Evolutionary conservation across 75 land plant genomes (phyloP), one percentile per base, ranked within the genome.

Genomic region (Azolla pinnata): DNA sequence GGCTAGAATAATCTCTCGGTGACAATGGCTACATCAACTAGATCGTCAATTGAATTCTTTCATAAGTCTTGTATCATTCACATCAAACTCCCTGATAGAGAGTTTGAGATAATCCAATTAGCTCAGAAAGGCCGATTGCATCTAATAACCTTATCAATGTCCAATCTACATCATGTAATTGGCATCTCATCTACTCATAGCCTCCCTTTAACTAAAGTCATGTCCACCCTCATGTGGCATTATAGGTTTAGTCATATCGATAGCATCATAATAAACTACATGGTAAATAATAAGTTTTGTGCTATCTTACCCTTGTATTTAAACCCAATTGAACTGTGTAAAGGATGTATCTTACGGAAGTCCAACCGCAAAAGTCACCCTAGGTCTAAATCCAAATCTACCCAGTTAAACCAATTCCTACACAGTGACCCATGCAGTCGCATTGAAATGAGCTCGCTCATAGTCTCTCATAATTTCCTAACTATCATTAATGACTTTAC

Each of bases 401-500:
- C 51, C 19, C 51, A 48, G 18, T 20, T 48, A 4, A 14, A 48
- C 21, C 51, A 48, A 20, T 46, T 65, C 20, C 46, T 65, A 23
- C 59, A 65, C 28, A 24, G 14, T 38, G 59, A 55, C 20, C 14
- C 56, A 2, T 65, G 59, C 56, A 60, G 59, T 16, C 47, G 60
- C 34, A 65, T 65, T 42, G 23, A 44, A 24, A 40, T 50, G 4
- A 7, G 2, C 31, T 33, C 59, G 8, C 60, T 24, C 16, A 28
- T 2, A 27, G 29, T 26, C 4, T 65, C n/a, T 7, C 0, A 55
- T 8, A 8, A 65, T 24, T 65, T 44, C 30, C 16, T 55, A 4
- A 42, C 47, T 4, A 55, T 65, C 31, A 65, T 56, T 28, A 29
- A 55, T 65, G 67, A 44, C 18, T 40, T 54, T 17, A 26, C 58